Evolutionary conservation across 2,329 filamentous ascomycete genomes (phyloP).

Genomic region (Beauveria asiatica): DNA sequence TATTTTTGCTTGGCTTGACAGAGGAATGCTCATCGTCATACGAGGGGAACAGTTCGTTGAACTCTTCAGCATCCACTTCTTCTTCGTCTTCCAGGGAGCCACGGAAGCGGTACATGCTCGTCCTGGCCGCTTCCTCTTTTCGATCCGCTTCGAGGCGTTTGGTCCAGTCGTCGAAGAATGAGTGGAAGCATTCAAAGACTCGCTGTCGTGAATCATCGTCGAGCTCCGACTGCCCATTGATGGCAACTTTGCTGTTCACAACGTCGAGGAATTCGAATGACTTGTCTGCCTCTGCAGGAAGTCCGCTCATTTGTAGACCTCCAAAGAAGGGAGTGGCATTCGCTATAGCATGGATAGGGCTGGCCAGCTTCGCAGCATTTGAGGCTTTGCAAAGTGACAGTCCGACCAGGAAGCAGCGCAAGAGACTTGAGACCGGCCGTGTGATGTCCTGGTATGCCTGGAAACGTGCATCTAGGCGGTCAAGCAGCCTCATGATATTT

Average conservation of each 20-base stretch:
- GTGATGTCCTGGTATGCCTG: slow-evolving; percentile 80
- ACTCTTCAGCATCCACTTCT: slow-evolving; percentile 63
- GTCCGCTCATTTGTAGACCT: slow-evolving; percentile 21
- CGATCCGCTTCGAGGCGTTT: slow-evolving; percentile 68
- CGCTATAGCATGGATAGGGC: slow-evolving; percentile 29
- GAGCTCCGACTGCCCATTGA: slow-evolving; percentile 39
- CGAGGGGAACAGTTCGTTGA: slow-evolving; percentile 73
- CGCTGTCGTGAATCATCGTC: slow-evolving; percentile 36
- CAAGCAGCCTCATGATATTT: slow-evolving; percentile 59
- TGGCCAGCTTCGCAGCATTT: slow-evolving; percentile 34
- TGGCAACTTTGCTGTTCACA: slow-evolving; percentile 32
- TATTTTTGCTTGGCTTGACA: slow-evolving; percentile 21
- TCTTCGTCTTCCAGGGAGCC: slow-evolving; percentile 72
- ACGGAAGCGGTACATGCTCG: slow-evolving; percentile 74
- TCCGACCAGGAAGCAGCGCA: slow-evolving; percentile 71
- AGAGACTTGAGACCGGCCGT: slow-evolving; percentile 65
- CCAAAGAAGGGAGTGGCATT: slow-evolving; percentile 48
- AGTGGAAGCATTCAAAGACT: slow-evolving; percentile 59
- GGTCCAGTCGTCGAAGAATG: slow-evolving; percentile 74
- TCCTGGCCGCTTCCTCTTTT: slow-evolving; percentile 62
- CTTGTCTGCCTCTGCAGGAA: slow-evolving; percentile 15
- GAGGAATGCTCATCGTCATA: slow-evolving; percentile 48
- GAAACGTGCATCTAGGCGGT: slow-evolving; percentile 61
- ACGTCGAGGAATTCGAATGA: slow-evolving; percentile 44
- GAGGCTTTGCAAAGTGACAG: slow-evolving; percentile 49